These are phyloP conservation scores for Pichia nakasei DNA, from an alignment of 805 yeast genomes.

Conservation along the genomic window DNA sequence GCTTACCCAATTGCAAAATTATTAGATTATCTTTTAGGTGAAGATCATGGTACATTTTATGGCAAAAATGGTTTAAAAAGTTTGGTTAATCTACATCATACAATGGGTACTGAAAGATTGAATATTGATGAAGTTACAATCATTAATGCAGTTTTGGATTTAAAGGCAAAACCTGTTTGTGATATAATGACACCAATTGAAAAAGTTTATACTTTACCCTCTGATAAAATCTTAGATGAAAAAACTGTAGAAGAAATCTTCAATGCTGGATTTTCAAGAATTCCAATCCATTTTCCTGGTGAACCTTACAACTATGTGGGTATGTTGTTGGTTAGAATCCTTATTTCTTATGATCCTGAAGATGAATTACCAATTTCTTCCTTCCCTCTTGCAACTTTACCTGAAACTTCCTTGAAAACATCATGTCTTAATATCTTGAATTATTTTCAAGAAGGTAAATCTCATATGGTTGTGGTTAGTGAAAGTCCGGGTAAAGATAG, in stretches of 20 bases:
- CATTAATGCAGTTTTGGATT: constrained; percentile 85
- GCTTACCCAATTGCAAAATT: constrained; percentile 85
- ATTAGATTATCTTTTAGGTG: constrained; percentile 78
- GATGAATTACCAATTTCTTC: constrained; percentile 87
- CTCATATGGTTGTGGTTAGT: constrained; percentile 93
- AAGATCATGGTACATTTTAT: constrained; percentile 93
- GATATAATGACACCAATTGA: constrained; percentile 92
- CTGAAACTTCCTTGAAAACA: constrained; percentile 87
- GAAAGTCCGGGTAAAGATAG: constrained; percentile 67
- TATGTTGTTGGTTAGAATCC: constrained; percentile 84
- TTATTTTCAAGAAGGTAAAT: constrained; percentile 95
- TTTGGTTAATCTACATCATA: constrained; percentile 82
- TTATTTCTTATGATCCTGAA: constrained; percentile 94
- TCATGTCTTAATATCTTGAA: constrained; percentile 89
- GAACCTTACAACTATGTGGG: constrained; percentile 91
- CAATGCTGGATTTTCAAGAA: constrained; percentile 90
- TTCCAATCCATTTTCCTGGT: constrained; percentile 85
- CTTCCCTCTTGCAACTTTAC: constrained; percentile 91
- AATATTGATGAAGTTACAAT: constrained; percentile 95
- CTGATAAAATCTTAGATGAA: constrained; percentile 78
- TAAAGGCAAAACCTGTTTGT: constrained; percentile 82
- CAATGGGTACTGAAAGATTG: constrained; percentile 91
- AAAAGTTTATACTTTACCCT: constrained; percentile 79
- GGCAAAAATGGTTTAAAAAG: constrained; percentile 90
- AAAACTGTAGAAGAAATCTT: constrained; percentile 79